These are phyloP conservation scores for Monosporascus cannonballus DNA, from an alignment of 2,329 filamentous ascomycete genomes.

Conservation along the genomic window DNA sequence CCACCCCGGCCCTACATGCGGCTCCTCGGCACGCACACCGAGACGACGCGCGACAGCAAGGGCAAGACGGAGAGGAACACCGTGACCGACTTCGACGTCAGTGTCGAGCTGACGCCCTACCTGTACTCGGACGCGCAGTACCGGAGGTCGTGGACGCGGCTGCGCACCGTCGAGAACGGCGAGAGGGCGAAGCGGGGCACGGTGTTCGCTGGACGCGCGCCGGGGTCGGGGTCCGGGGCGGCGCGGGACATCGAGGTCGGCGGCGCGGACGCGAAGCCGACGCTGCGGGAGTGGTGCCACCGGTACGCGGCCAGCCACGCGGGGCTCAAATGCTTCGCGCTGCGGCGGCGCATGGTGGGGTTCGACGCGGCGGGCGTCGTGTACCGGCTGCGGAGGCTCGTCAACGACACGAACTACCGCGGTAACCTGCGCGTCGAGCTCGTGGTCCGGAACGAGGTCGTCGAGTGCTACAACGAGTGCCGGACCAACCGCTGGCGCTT, in stretches of 20 bases:
- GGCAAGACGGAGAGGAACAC: constrained; percentile 39
- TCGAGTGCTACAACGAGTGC: constrained; percentile 60
- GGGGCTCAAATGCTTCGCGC: constrained; percentile 49
- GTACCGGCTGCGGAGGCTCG: constrained; percentile 46
- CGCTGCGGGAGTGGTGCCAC: constrained; percentile 59
- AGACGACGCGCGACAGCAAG: constrained; percentile 34
- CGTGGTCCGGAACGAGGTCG: constrained; percentile 46
- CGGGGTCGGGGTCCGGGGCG: constrained; percentile 27
- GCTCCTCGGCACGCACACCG: constrained; percentile 47
- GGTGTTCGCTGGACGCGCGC: constrained; percentile 36
- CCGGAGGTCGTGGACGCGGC: constrained; percentile 33
- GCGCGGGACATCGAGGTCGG: constrained; percentile 40
- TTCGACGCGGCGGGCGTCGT: constrained; percentile 52
- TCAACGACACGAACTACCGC: constrained; percentile 61
- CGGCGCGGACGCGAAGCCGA: constrained; percentile 25
- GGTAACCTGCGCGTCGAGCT: constrained; percentile 55
- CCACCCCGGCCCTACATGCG: constrained; percentile 50
- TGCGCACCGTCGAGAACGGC: constrained; percentile 50
- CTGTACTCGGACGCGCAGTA: constrained; percentile 41
- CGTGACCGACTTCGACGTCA: constrained; percentile 54
- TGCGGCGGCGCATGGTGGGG: constrained; percentile 49
- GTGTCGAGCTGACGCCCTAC: constrained; percentile 52
- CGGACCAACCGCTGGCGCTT: constrained; percentile 60
- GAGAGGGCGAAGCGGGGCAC: constrained; percentile 62
- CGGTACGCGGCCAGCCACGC: constrained; percentile 55